Evolutionary conservation across 108 stramenopile genomes (phyloP).

Genomic region (Nitzschia palea): DNA sequence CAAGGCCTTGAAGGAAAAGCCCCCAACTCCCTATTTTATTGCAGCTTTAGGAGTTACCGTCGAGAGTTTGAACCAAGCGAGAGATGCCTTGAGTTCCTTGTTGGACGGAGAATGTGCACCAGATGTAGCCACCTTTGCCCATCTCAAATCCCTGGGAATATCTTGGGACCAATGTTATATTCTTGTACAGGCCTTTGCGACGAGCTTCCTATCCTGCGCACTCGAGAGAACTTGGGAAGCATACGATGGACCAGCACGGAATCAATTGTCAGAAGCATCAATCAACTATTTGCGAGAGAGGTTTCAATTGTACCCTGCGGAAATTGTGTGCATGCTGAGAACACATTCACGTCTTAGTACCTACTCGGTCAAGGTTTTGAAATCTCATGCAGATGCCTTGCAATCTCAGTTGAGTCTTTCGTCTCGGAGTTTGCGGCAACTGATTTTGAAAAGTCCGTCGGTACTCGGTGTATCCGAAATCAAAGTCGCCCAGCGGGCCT

Average conservation of each 20-base stretch:
- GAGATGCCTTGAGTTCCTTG: conserved; percentile 21
- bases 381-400: conserved; percentile 35
- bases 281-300: conserved; percentile 49
- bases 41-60: conserved; percentile 22
- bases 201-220: conserved; percentile 38
- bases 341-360: conserved; percentile 41
- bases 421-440: conserved; percentile 26
- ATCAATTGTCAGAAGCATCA: conserved; percentile 19
- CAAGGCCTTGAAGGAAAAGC: conserved; percentile 31
- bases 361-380: conserved; percentile 35
- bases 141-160: conserved; percentile 36
- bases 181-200: conserved; percentile 29
- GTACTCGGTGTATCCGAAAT: conserved; percentile 39
- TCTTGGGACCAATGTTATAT: conserved; percentile 42
- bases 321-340: conserved; percentile 44
- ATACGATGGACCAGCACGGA: conserved; percentile 6
- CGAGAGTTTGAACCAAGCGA: conserved; percentile 34
- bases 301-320: conserved; percentile 35
- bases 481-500: conserved; percentile 30
- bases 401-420: conserved; percentile 39
- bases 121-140: conserved; percentile 43
- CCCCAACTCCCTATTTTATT: conserved; percentile 34
- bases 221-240: conserved; percentile 52
- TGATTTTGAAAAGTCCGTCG: conserved; percentile 49
- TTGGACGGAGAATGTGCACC: conserved; percentile 36